A percentile compares a stretch with the other conserved stretches of the same genome.
phyloP scores from a whole-genome alignment of 441 rosid species.

The Jatropha podagrica region DNA sequence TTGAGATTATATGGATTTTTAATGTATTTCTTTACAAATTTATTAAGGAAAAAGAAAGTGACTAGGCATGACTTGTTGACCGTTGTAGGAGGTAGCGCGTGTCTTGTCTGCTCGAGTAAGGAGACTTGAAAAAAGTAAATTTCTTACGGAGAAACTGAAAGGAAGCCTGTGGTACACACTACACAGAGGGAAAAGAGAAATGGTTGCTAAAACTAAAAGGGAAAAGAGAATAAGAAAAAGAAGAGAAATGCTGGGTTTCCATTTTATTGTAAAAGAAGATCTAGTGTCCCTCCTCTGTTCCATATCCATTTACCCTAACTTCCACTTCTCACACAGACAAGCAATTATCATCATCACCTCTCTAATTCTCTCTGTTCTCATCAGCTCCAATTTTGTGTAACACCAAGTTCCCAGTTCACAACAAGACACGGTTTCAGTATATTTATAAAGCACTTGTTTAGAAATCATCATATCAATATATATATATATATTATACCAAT shows the following conservation, averaged over 20 bases:
- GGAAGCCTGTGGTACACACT: background rate
- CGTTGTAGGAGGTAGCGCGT: background rate
- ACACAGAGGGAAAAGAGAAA: background rate
- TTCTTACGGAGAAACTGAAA: background rate
- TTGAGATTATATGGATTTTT: no score
- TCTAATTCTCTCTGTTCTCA: background rate
- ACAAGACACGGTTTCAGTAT: background rate
- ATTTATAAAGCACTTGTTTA: background rate
- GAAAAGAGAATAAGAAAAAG: constrained; percentile 25
- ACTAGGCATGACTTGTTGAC: background rate
- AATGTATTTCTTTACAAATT: background rate
- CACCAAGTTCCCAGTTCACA: background rate
- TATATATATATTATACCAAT: background rate
- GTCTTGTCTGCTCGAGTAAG: background rate
- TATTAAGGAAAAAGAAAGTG: background rate
- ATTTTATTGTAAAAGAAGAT: constrained; percentile 39
- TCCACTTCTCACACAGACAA: constrained; percentile 19
- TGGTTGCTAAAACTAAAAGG: constrained; percentile 19
- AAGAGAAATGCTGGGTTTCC: constrained; percentile 30
- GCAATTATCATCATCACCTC: background rate
- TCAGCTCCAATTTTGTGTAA: constrained; percentile 22
- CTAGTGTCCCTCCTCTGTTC: constrained; percentile 24
- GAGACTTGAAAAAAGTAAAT: constrained; percentile 1
- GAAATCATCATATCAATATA: background rate
- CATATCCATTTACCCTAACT: constrained; percentile 28